Percentiles rank a stretch among this genome's conserved stretches.
Conservation (phyloP, 164 flowering plant species). For the Magnolia sinica region DNA sequence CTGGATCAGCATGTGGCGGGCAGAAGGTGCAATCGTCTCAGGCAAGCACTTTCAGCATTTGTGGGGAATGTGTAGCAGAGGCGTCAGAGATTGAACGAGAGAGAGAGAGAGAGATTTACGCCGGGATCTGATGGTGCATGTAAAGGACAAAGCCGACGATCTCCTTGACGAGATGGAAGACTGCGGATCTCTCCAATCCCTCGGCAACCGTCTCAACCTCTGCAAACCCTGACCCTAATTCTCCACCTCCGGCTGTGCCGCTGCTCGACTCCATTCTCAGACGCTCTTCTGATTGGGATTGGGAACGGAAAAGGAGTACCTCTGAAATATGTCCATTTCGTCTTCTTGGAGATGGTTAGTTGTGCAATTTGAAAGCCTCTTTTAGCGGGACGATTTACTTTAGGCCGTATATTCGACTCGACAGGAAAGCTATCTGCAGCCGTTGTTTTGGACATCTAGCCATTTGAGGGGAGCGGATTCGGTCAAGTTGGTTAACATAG, state of each 20-base stretch:
- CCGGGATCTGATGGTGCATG: constrained; percentile 98
- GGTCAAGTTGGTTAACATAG: too few species aligned
- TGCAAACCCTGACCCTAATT: constrained; percentile 33
- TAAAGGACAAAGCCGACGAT: constrained; percentile 69
- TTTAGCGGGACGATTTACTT: not conserved
- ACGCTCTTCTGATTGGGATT: not conserved
- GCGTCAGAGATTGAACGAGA: not conserved
- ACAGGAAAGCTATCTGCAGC: too few species aligned
- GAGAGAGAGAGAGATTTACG: constrained; percentile 35
- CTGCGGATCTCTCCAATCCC: constrained; percentile 41
- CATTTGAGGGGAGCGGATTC: too few species aligned
- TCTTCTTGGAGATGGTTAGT: not conserved
- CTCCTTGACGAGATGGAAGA: constrained; percentile 68
- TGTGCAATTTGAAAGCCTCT: not conserved
- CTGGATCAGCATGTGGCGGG: too few species aligned
- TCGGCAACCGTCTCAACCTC: constrained; percentile 42
- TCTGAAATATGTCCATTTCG: not conserved
- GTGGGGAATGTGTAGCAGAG: too few species aligned
- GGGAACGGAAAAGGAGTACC: not conserved
- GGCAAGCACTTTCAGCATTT: too few species aligned
- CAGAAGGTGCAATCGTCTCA: too few species aligned
- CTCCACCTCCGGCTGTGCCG: constrained; percentile 39
- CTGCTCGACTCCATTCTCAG: constrained; percentile 3
- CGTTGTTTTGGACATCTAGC: too few species aligned
- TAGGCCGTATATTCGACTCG: too few species aligned